Evolutionary conservation across 257 asterid genomes (phyloP), one percentile per base, ranked within the genome.

Genomic region (Perilla frutescens): DNA sequence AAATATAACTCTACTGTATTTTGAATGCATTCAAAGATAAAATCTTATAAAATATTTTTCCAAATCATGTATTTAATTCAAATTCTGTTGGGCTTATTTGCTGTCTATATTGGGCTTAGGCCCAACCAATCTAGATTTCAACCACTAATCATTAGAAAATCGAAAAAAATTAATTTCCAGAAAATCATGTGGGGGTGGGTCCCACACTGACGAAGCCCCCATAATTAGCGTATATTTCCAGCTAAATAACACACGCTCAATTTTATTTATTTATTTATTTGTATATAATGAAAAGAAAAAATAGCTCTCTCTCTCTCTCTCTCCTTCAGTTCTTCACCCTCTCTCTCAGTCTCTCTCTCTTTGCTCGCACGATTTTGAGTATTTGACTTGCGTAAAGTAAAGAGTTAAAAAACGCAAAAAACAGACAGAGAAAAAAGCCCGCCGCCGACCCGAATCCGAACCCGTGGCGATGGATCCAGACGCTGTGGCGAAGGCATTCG

Each of bases 401-500:
- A 54, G 49, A 13, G 39, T 48, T 32, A 20, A 14, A 20, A 61
- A 40, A 47, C 37, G 47, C 58, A 45, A 59, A 44, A 66, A 20
- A 20, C 26, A 20, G 26, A 0, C 76, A 36, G 54, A 10, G 37
- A 54, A 10, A 37, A 49, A 34, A 66, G 44, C 26, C 76, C 79
- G 66, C 67, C 81, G 79, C 73, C 56, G 26, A 51, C 43, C 73
- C 74, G 64, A 78, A 72, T 7, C 71, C 71, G 12, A 43, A 32
- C 12, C 66, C 62, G 13, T n/a, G 62, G 65, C 65, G 43, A 85
- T 85, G 91, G 91, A 86, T 86, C 84, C 89, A 58, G 91, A 86
- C 77, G 74, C 91, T 40, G 87, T 86, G 32, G 69, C 91, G 3
- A 86, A 84, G 84, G 89, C 91, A 6, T 86, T 86, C 75, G 91